A percentile compares a stretch with the other conserved stretches of the same genome.
Conservation (phyloP, 495 filamentous ascomycete genomes). For the Penicillium paradoxum region DNA sequence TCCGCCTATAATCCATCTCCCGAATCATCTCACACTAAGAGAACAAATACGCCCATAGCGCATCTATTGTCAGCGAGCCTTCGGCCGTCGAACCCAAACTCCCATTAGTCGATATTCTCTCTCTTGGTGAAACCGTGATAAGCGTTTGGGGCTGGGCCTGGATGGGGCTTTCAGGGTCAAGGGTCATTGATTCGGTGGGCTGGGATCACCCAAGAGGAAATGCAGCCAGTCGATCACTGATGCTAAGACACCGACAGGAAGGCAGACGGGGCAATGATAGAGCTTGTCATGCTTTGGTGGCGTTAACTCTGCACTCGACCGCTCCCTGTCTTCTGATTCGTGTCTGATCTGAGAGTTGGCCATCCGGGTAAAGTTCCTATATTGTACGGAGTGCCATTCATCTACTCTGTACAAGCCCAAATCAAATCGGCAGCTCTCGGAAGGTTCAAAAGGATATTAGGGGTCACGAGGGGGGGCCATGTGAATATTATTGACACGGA, state of each 20-base stretch:
- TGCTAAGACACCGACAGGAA: conserved; percentile 13
- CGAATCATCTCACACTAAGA: not conserved
- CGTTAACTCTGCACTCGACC: not conserved
- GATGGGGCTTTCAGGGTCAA: conserved; percentile 8
- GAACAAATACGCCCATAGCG: not conserved
- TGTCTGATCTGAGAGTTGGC: not conserved
- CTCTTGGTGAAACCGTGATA: conserved; percentile 17
- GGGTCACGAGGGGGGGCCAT: not conserved
- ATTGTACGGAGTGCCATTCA: not conserved
- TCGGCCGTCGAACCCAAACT: not conserved
- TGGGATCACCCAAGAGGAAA: conserved; percentile 3
- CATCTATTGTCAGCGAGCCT: not conserved
- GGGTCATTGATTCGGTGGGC: not conserved
- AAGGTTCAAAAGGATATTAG: not conserved
- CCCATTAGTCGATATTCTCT: not conserved
- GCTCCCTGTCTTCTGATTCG: not conserved
- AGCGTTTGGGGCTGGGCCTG: conserved; percentile 10
- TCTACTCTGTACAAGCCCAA: not conserved
- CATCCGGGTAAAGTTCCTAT: not conserved
- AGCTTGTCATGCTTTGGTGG: not conserved
- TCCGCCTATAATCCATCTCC: not conserved
- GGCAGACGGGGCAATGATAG: conserved; percentile 1
- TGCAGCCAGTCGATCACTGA: conserved; percentile 9
- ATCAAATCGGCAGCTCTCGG: not conserved
- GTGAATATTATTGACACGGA: not conserved